Percentiles rank a stretch among this genome's conserved stretches.
Evolutionary conservation across 2,329 filamentous ascomycete species (phyloP).

Genomic region (Tolypocladium paradoxum): DNA sequence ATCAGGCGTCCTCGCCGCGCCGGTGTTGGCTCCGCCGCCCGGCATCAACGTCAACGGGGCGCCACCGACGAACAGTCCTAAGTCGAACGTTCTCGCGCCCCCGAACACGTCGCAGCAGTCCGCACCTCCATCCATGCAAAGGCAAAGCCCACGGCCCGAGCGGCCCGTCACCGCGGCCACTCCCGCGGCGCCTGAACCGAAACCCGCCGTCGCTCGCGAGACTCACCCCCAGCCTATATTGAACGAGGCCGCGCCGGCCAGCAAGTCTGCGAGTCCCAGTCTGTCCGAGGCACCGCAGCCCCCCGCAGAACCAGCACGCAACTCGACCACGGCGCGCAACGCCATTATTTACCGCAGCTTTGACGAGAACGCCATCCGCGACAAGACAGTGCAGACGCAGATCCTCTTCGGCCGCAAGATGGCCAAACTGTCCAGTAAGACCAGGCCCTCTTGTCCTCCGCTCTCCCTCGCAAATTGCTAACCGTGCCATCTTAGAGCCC

Average conservation of each 20-base stretch:
- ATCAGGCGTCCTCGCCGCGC: constrained; percentile 25
- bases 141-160: neutral
- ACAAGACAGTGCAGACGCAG: constrained; percentile 45
- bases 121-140: constrained; percentile 4
- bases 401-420: constrained; percentile 50
- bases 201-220: neutral
- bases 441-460: neutral
- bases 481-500: constrained; percentile 28
- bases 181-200: neutral
- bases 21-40: constrained; percentile 25
- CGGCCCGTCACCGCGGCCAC: neutral
- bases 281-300: constrained; percentile 7
- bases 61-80: constrained; percentile 21
- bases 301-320: constrained; percentile 9
- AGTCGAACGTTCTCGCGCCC: constrained; percentile 33
- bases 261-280: constrained; percentile 4
- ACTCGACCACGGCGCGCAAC: constrained; percentile 38
- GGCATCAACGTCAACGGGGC: constrained; percentile 15
- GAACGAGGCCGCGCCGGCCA: constrained; percentile 5
- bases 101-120: constrained; percentile 27
- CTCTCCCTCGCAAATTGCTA: constrained; percentile 1
- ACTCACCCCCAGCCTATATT: constrained; percentile 4
- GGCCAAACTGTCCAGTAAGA: constrained; percentile 44
- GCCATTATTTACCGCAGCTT: constrained; percentile 52
- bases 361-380: constrained; percentile 42